These are phyloP conservation scores for Boletus smithii DNA, from an alignment of 1,284 basidiomycete species.

Conservation along the genomic window DNA sequence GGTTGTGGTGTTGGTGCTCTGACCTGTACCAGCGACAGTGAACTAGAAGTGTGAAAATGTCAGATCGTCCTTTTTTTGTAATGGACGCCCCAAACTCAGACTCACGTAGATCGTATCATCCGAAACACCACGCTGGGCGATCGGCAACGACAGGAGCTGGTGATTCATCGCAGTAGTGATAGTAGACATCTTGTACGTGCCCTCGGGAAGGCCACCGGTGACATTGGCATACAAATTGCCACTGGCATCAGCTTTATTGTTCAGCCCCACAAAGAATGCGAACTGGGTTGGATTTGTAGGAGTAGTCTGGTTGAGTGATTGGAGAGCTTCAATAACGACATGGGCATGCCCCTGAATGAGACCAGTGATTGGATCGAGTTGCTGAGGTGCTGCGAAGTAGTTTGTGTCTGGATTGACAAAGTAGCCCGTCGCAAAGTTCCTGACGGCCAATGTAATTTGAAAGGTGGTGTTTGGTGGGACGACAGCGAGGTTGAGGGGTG, in stretches of 20 bases:
- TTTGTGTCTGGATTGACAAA: constrained; percentile 54
- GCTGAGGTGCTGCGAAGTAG: constrained; percentile 57
- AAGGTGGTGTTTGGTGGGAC: constrained; percentile 46
- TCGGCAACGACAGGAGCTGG: constrained; percentile 52
- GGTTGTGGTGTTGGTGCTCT: constrained; percentile 14
- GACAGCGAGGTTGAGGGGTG: constrained; percentile 43
- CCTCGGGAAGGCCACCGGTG: constrained; percentile 55
- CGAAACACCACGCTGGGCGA: constrained; percentile 57
- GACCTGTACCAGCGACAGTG: constrained; percentile 40
- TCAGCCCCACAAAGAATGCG: constrained; percentile 70
- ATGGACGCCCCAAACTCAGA: neutral
- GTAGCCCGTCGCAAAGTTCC: constrained; percentile 48
- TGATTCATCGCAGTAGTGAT: constrained; percentile 58
- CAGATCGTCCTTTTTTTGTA: constrained; percentile 1
- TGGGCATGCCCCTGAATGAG: constrained; percentile 61
- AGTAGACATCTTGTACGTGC: constrained; percentile 54
- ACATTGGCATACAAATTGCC: constrained; percentile 57
- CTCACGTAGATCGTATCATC: constrained; percentile 65
- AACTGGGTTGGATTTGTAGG: constrained; percentile 57
- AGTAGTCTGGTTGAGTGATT: constrained; percentile 49
- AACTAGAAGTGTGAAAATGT: constrained; percentile 38
- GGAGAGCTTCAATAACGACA: constrained; percentile 59
- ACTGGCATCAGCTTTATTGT: constrained; percentile 41
- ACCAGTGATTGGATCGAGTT: constrained; percentile 50
- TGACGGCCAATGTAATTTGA: constrained; percentile 45